Evolutionary conservation across 257 asterid genomes (phyloP).

Genomic region (Fraxinus pennsylvanica): DNA sequence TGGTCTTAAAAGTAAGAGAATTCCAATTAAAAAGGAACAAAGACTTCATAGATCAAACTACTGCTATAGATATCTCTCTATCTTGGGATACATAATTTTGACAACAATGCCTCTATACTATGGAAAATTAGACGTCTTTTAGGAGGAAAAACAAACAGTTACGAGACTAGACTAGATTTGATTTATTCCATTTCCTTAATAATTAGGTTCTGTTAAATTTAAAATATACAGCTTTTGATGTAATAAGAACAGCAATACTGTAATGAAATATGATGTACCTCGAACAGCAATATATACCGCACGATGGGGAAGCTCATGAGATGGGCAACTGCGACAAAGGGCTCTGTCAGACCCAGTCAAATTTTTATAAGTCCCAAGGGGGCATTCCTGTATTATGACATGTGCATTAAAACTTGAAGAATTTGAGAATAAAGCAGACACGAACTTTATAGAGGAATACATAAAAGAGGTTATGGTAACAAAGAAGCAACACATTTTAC

Average conservation of each 20-base stretch:
- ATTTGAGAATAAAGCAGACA: slow-evolving; percentile 5
- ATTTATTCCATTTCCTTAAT: background rate
- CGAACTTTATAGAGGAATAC: background rate
- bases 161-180: background rate
- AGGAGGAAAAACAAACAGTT: background rate
- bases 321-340: slow-evolving; percentile 69
- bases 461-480: slow-evolving; percentile 16
- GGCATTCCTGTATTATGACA: slow-evolving; percentile 73
- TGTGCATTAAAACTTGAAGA: slow-evolving; percentile 26
- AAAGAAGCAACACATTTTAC: slow-evolving; percentile 9
- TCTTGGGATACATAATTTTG: background rate
- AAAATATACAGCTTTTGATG: background rate
- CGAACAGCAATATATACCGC: slow-evolving; percentile 63
- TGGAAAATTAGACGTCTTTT: background rate
- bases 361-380: slow-evolving; percentile 84
- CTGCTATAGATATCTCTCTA: background rate
- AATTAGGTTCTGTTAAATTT: background rate
- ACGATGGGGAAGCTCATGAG: slow-evolving; percentile 73
- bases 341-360: slow-evolving; percentile 62
- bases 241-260: slow-evolving; percentile 16
- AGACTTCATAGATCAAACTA: slow-evolving; percentile 6
- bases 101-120: background rate
- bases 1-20: slow-evolving; percentile 20
- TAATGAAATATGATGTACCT: slow-evolving; percentile 43
- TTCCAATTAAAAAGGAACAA: background rate